These are phyloP conservation scores for Vanrija humicola DNA, from an alignment of 1,284 basidiomycete genomes.

Conservation along the genomic window DNA sequence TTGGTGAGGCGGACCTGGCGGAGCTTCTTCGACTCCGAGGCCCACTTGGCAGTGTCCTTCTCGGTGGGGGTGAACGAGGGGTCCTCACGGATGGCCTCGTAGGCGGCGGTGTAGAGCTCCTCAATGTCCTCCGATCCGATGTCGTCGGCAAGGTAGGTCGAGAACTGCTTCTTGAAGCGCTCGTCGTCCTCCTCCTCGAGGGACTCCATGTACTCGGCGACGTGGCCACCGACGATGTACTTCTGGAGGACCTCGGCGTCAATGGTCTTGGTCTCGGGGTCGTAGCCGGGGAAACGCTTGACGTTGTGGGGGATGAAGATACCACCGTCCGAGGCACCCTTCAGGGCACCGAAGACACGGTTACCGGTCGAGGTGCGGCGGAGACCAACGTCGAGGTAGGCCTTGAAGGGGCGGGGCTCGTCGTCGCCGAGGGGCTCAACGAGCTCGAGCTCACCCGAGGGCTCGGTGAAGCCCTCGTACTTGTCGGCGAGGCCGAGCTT, in stretches of 20 bases:
- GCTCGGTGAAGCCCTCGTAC: slow-evolving; percentile 93
- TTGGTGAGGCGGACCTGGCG: slow-evolving; percentile 67
- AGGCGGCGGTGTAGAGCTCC: slow-evolving; percentile 87
- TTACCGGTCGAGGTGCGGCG: slow-evolving; percentile 97
- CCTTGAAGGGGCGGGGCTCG: slow-evolving; percentile 96
- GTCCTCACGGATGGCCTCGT: slow-evolving; percentile 92
- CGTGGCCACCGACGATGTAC: slow-evolving; percentile 97
- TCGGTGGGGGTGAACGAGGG: slow-evolving; percentile 87
- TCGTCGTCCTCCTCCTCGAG: slow-evolving; percentile 99
- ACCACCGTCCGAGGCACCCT: slow-evolving; percentile 97
- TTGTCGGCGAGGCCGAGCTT: slow-evolving; percentile 98
- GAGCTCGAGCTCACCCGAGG: slow-evolving; percentile 78
- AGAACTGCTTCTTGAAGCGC: slow-evolving; percentile 98
- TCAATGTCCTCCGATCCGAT: slow-evolving; percentile 96
- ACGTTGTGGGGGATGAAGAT: slow-evolving; percentile 97
- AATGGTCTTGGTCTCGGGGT: slow-evolving; percentile 88
- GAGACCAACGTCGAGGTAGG: slow-evolving; percentile 97
- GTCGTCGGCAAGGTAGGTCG: slow-evolving; percentile 91
- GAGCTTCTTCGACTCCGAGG: slow-evolving; percentile 75
- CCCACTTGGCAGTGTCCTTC: slow-evolving; percentile 85
- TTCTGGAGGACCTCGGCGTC: slow-evolving; percentile 93
- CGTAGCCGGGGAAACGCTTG: slow-evolving; percentile 98
- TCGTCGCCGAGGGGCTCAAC: slow-evolving; percentile 87
- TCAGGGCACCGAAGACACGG: slow-evolving; percentile 97
- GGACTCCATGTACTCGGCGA: slow-evolving; percentile 99